Base-by-base conservation (phyloP, 2,329 filamentous ascomycete species). In the Sporothrix euskadiensis region DNA sequence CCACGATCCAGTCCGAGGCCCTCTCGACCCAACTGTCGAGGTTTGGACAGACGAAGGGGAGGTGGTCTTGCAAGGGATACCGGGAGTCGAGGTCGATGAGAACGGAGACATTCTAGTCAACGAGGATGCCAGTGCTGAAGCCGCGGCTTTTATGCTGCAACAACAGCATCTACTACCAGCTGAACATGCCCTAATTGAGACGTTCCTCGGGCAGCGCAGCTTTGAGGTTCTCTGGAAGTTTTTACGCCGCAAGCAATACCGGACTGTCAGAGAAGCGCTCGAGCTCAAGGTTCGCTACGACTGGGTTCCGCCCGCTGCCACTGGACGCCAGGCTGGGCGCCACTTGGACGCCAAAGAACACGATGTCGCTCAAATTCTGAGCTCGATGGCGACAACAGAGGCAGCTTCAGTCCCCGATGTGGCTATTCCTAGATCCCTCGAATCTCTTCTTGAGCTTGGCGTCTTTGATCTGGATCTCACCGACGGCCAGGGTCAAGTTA, bases 1-100 rank as follows among this genome's bases (percentile, higher is more conserved):
- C 80, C 88, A 87, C 73, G 86, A 92, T 76, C 91, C 92, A 0
- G 79, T 88, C 32, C 84, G 85, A 68, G 88, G 87, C 0, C 84
- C 85, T 19, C 19, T 49, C 14, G 10, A 19, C 14, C 44, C 44
- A 19, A 4, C 14, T 6, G 44, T 49, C 44, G 44, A 49, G 14
- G 14, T 49, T 10, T 12, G 8, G 12, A 49, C 44, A 49, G 14
- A 49, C 4, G 44, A 12, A 12, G 39, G 14, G 5, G 22, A 26
- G 52, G 16, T 22, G 22, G 22, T 8, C 9, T 4, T 56, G 8
- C 22, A 22, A 26, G n/a, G 22, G 52, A 56, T 26, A 12, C 44
- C 44, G 44, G 44, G 44, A 49, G 44, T 19, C 4, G 44, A 16
- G 12, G 14, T 56, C 14, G 35, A 44, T 39, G 4, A 12, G 9